A percentile compares a stretch with the other conserved stretches of the same genome.
Evolutionary conservation across 768 basidiomycete species (phyloP).

Genomic region (Leucosporidium yakuticum): DNA sequence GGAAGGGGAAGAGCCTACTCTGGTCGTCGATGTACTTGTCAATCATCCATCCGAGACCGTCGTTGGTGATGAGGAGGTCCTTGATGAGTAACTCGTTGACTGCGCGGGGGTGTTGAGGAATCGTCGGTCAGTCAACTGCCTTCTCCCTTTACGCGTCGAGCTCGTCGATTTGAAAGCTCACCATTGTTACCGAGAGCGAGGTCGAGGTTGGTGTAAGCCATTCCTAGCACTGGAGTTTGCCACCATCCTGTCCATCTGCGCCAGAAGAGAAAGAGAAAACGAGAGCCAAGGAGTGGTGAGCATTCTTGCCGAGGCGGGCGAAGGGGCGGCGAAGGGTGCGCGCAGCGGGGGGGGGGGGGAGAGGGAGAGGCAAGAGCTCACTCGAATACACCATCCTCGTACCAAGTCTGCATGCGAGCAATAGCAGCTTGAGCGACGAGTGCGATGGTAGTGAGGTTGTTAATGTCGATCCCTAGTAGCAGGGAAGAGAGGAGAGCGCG

Average conservation of each 20-base stretch:
- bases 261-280: too few relatives aligned
- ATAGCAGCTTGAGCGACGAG: conserved; percentile 12
- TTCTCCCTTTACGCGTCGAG: too few relatives aligned
- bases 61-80: conserved; percentile 18
- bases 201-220: conserved; percentile 21
- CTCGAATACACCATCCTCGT: conserved; percentile 21
- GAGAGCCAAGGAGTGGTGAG: too few relatives aligned
- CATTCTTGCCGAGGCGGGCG: background rate
- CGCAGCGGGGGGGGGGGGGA: background rate
- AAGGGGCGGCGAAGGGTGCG: background rate
- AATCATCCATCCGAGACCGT: conserved; percentile 17
- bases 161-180: background rate
- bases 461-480: conserved; percentile 16
- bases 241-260: conserved; percentile 22
- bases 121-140: too few relatives aligned
- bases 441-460: conserved; percentile 18
- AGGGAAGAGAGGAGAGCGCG: background rate
- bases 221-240: conserved; percentile 20
- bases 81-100: conserved; percentile 21
- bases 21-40: conserved; percentile 29
- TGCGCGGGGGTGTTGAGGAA: too few relatives aligned
- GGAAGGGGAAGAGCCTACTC: background rate
- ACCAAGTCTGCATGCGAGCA: conserved; percentile 26
- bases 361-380: background rate
- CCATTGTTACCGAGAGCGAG: conserved; percentile 16